Conservation (phyloP, 1,284 basidiomycete species). For the Cutaneotrichosporon sp. region DNA sequence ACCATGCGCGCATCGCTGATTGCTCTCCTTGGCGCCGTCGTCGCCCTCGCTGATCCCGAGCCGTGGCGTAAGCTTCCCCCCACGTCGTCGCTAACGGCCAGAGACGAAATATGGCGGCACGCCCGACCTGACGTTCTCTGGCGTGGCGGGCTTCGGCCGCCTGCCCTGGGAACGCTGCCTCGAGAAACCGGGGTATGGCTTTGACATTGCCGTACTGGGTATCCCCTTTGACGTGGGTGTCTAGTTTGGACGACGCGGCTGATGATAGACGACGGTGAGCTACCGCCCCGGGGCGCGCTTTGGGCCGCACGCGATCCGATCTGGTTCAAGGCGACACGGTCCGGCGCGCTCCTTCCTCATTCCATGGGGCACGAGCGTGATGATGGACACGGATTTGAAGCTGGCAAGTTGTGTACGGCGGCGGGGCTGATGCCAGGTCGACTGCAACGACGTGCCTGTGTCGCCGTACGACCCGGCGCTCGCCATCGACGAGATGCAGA, state of each 20-base stretch:
- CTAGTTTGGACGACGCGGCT: not conserved
- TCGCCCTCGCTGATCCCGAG: constrained; percentile 4
- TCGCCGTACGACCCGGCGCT: constrained; percentile 48
- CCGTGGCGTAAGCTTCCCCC: constrained; percentile 10
- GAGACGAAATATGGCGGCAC: constrained; percentile 33
- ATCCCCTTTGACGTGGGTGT: constrained; percentile 43
- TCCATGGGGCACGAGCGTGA: constrained; percentile 14
- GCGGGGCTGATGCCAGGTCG: constrained; percentile 28
- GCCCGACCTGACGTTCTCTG: constrained; percentile 42
- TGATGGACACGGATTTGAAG: constrained; percentile 11
- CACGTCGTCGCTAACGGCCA: constrained; percentile 1
- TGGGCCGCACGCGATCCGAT: constrained; percentile 42
- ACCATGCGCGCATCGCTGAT: constrained; percentile 1
- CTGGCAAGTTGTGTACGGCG: constrained; percentile 10
- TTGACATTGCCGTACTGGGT: constrained; percentile 45
- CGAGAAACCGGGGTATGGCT: constrained; percentile 44
- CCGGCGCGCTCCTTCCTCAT: constrained; percentile 13
- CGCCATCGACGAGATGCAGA: constrained; percentile 48
- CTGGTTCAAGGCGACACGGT: constrained; percentile 13
- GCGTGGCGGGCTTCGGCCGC: constrained; percentile 44
- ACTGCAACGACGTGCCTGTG: constrained; percentile 48
- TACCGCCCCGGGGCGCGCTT: constrained; percentile 41
- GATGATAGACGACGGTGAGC: constrained; percentile 16
- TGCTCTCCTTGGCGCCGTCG: not conserved
- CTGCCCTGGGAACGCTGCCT: constrained; percentile 41